Percentiles rank a stretch among this genome's conserved stretches.
Conservation (phyloP, 2,329 filamentous ascomycete species). For the Pseudogymnoascus sp. region DNA sequence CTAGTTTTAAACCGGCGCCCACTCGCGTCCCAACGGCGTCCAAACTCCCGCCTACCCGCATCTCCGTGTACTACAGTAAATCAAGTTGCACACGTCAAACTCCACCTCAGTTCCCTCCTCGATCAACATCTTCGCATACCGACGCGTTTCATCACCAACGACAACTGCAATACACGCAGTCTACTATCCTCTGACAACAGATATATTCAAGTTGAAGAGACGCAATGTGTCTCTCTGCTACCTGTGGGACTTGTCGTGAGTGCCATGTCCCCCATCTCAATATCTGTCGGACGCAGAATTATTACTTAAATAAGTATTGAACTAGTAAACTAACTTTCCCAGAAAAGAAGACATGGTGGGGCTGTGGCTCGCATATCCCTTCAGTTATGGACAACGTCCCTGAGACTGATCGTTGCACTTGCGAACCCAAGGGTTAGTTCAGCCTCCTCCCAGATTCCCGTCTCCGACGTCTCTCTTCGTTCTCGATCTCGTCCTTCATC, state of each 20-base stretch:
- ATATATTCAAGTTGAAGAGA: conserved; percentile 8
- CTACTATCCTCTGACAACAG: not conserved
- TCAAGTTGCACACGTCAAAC: no score
- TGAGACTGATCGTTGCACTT: conserved; percentile 43
- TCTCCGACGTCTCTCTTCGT: not conserved
- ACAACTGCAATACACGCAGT: not conserved
- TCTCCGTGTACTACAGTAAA: not conserved
- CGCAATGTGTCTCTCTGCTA: conserved; percentile 43
- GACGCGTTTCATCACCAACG: not conserved
- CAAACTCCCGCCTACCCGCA: not conserved
- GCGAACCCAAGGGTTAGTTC: conserved; percentile 23
- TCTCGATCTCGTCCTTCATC: not conserved
- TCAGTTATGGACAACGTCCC: conserved; percentile 44
- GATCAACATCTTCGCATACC: not conserved
- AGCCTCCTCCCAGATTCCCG: not conserved
- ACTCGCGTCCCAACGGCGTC: not conserved
- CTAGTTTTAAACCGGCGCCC: not conserved
- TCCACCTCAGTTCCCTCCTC: no score
- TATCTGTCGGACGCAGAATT: conserved; percentile 5
- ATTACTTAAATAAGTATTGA: conserved; percentile 2
- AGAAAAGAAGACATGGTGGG: conserved; percentile 45
- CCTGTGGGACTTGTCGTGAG: conserved; percentile 42
- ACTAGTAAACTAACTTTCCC: conserved; percentile 3
- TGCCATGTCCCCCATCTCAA: conserved; percentile 14
- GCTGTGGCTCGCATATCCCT: conserved; percentile 42